These are phyloP conservation scores for Penicillium sp. DNA, from an alignment of 2,329 filamentous ascomycete species.

Conservation along the genomic window DNA sequence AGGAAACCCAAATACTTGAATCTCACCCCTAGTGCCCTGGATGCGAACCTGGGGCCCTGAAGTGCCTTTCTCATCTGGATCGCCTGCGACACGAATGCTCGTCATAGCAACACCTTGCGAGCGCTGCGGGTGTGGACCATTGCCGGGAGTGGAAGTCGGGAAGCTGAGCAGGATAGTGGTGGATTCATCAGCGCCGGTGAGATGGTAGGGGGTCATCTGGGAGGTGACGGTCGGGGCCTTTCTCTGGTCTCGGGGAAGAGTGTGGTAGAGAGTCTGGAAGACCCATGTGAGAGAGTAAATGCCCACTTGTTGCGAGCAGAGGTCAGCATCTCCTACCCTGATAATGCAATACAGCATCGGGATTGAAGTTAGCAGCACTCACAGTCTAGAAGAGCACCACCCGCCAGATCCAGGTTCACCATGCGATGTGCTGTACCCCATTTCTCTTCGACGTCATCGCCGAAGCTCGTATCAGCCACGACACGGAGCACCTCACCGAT, in stretches of 20 bases:
- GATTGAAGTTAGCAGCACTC: conserved; percentile 21
- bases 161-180: conserved; percentile 78
- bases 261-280: conserved; percentile 83
- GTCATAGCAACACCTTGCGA: conserved; percentile 72
- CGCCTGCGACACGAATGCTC: conserved; percentile 59
- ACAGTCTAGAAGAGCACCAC: conserved; percentile 74
- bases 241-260: conserved; percentile 62
- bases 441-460: conserved; percentile 58
- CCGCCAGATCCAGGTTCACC: conserved; percentile 78
- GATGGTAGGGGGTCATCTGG: conserved; percentile 68
- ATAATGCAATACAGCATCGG: no score
- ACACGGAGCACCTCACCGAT: conserved; percentile 60
- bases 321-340: background rate
- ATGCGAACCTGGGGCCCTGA: conserved; percentile 70
- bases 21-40: conserved; percentile 76
- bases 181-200: conserved; percentile 71
- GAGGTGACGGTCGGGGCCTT: conserved; percentile 64
- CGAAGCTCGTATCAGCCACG: conserved; percentile 61
- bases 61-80: conserved; percentile 60
- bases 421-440: conserved; percentile 67
- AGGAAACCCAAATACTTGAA: conserved; percentile 71
- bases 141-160: conserved; percentile 54
- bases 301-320: conserved; percentile 53
- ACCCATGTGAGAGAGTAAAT: conserved; percentile 90
- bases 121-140: conserved; percentile 42